Evolutionary conservation across 164 flowering plant genomes (phyloP).

Genomic region (Sedum album): DNA sequence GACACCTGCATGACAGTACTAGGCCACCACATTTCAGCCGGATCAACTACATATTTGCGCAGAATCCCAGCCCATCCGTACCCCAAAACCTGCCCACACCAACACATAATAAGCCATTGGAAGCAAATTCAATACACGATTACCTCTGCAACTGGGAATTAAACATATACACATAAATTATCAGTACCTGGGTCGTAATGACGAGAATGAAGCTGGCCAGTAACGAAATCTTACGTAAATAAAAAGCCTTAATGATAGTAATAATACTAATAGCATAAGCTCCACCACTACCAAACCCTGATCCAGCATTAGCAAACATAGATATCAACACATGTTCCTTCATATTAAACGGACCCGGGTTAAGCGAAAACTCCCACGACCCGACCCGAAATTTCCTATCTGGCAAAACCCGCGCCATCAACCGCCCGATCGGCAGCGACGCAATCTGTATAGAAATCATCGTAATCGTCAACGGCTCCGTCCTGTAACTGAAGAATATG

Average conservation of each 20-base stretch:
- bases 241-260: constrained; percentile 57
- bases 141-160: no score
- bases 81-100: constrained; percentile 39
- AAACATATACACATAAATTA: no score
- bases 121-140: no score
- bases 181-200: constrained; percentile 74
- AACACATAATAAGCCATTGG: no score
- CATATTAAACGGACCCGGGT: constrained; percentile 73
- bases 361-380: constrained; percentile 32
- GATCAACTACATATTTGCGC: constrained; percentile 48
- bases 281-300: constrained; percentile 50
- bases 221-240: constrained; percentile 41
- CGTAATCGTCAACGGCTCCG: constrained; percentile 52
- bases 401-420: constrained; percentile 51
- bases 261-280: constrained; percentile 62
- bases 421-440: constrained; percentile 55
- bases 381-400: constrained; percentile 32
- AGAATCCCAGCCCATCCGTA: constrained; percentile 57
- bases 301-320: constrained; percentile 74
- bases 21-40: constrained; percentile 69
- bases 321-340: constrained; percentile 72
- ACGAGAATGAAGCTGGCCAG: constrained; percentile 58
- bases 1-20: constrained; percentile 46
- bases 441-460: constrained; percentile 64
- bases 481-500: constrained; percentile 76